phyloP scores from a whole-genome alignment of 1,284 basidiomycete species.

The Mycosarcoma maydis region DNA sequence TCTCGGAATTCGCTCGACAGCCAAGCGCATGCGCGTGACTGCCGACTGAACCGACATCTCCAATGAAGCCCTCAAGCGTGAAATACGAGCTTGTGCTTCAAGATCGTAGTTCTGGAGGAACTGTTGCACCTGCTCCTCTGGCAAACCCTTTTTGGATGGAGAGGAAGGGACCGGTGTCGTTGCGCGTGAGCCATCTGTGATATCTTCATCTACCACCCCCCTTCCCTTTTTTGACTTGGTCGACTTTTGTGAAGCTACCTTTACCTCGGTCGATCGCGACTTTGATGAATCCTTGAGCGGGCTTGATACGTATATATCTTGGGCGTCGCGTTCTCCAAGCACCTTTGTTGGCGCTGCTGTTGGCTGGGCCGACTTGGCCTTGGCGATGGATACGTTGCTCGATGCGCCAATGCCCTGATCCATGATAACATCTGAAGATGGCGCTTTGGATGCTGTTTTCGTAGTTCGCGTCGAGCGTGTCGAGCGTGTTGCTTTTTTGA shows the following conservation, averaged over 20 bases:
- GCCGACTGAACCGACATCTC: constrained; percentile 31
- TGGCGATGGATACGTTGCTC: background rate
- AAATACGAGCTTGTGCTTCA: constrained; percentile 24
- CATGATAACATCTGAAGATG: constrained; percentile 24
- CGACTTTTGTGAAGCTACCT: constrained; percentile 7
- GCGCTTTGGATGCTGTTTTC: constrained; percentile 25
- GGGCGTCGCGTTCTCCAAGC: constrained; percentile 32
- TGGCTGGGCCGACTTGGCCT: constrained; percentile 9
- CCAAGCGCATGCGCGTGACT: constrained; percentile 29
- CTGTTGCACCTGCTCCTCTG: constrained; percentile 47
- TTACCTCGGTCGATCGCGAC: background rate
- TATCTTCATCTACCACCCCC: background rate
- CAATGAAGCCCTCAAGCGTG: constrained; percentile 16
- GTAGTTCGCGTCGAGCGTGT: constrained; percentile 31
- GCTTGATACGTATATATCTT: constrained; percentile 9
- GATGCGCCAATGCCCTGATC: constrained; percentile 22
- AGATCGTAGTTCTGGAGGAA: constrained; percentile 52
- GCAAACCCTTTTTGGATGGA: constrained; percentile 21
- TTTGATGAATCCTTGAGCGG: constrained; percentile 2
- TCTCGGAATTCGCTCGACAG: constrained; percentile 39
- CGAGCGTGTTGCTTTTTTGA: constrained; percentile 33
- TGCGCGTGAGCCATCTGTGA: constrained; percentile 4
- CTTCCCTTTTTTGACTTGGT: constrained; percentile 21
- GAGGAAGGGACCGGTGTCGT: constrained; percentile 32
- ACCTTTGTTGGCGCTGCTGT: constrained; percentile 14